phyloP scores from a whole-genome alignment of 192 early-diverging fungal genomes.

The Spinellus fusiger region DNA sequence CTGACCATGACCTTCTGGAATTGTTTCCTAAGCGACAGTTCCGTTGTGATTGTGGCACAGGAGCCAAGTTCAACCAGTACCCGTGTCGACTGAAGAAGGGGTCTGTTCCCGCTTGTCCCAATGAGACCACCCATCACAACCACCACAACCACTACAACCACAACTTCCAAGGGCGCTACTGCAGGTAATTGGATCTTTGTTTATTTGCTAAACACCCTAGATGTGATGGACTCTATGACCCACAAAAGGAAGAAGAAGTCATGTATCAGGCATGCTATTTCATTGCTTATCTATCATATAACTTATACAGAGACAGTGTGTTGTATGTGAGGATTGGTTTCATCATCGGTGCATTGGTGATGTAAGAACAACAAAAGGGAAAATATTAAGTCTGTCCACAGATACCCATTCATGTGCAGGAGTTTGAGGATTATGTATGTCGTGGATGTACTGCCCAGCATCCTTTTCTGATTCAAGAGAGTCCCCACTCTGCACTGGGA shows the following conservation, averaged over 20 bases:
- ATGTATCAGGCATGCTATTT: conserved; percentile 56
- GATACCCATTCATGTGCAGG: conserved; percentile 43
- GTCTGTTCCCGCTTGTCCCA: conserved; percentile 22
- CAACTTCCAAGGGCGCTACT: conserved; percentile 80
- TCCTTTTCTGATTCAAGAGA: conserved; percentile 36
- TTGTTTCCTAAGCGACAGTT: conserved; percentile 81
- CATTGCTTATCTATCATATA: not conserved
- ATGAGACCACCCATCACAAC: conserved; percentile 38
- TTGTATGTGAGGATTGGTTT: conserved; percentile 84
- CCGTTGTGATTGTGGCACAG: conserved; percentile 85
- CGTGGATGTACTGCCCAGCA: conserved; percentile 48
- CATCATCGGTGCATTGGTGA: conserved; percentile 66
- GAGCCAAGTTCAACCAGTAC: conserved; percentile 31
- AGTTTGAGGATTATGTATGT: conserved; percentile 68
- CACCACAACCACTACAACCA: conserved; percentile 73
- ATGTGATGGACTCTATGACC: conserved; percentile 76
- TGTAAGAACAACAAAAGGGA: conserved; percentile 33
- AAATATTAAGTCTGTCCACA: conserved; percentile 21
- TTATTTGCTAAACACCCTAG: conserved; percentile 11
- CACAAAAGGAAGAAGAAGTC: conserved; percentile 56
- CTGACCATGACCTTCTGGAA: conserved; percentile 77
- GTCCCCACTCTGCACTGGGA: conserved; percentile 1
- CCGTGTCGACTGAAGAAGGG: conserved; percentile 33
- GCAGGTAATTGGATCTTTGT: conserved; percentile 42
- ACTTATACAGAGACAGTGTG: too few relatives aligned